Evolutionary conservation across 495 filamentous ascomycete genomes (phyloP).

Genomic region (Chaetomium tenue): DNA sequence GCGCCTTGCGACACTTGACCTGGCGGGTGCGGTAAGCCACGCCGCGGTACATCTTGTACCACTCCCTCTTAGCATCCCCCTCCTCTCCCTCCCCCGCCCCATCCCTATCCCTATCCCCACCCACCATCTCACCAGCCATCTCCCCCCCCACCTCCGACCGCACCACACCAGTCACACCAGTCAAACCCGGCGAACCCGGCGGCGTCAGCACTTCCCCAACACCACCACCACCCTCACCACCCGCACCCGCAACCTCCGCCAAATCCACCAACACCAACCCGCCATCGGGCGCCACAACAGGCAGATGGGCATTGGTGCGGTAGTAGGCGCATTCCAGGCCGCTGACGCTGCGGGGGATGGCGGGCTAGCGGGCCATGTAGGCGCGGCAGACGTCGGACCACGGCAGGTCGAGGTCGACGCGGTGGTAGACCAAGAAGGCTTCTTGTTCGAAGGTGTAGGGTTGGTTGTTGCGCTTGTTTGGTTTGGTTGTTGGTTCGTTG

Average conservation of each 20-base stretch:
- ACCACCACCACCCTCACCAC: no score
- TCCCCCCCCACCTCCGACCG: background rate
- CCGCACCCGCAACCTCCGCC: background rate
- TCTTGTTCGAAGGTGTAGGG: constrained; percentile 29
- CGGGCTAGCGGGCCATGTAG: constrained; percentile 33
- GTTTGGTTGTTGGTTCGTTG: background rate
- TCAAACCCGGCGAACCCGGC: background rate
- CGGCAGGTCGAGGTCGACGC: constrained; percentile 34
- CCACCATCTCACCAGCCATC: background rate
- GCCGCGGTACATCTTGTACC: constrained; percentile 27
- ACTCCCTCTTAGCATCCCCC: constrained; percentile 1
- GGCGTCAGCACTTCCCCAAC: background rate
- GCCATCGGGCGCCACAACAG: constrained; percentile 21
- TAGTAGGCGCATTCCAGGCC: constrained; percentile 44
- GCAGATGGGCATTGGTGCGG: constrained; percentile 33
- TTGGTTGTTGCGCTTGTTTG: constrained; percentile 23
- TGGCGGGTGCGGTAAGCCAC: constrained; percentile 11
- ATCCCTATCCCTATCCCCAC: no score
- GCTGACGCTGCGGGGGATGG: constrained; percentile 20
- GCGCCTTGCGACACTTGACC: constrained; percentile 15
- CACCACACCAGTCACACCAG: background rate
- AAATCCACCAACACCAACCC: constrained; percentile 32
- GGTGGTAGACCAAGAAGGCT: constrained; percentile 36
- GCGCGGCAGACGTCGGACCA: constrained; percentile 35
- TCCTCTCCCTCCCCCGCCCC: no score